A percentile compares a stretch with the other conserved stretches of the same genome.
Conservation (phyloP, 176 grass and related monocot genomes). For the Eragrostis nindensis region DNA sequence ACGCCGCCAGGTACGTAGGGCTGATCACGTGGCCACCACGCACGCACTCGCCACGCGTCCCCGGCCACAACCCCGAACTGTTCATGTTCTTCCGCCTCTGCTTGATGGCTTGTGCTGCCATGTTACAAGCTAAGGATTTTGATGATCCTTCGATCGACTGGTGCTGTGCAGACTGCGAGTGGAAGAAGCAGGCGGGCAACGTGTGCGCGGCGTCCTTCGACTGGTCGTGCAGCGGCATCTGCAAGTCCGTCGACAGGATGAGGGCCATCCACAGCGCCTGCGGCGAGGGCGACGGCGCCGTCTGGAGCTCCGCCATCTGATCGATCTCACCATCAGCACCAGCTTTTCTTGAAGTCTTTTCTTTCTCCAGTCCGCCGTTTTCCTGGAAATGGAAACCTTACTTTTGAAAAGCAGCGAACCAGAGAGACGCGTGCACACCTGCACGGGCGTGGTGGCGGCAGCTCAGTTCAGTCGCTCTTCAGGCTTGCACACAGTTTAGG, state of each 20-base stretch:
- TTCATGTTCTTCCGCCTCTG: neutral
- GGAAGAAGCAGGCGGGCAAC: slow-evolving; percentile 61
- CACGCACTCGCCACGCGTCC: neutral
- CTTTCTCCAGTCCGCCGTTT: neutral
- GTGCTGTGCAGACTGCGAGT: slow-evolving; percentile 51
- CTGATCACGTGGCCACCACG: too few relatives aligned
- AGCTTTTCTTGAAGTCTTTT: neutral
- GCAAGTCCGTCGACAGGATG: slow-evolving; percentile 66
- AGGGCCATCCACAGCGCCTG: slow-evolving; percentile 60
- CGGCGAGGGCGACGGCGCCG: slow-evolving; percentile 52
- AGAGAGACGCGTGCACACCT: neutral
- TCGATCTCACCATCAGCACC: neutral
- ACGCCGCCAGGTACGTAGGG: slow-evolving; percentile 56
- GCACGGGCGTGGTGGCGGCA: neutral
- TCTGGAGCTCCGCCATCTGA: slow-evolving; percentile 44
- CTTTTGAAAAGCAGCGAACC: neutral
- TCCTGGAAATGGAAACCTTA: neutral
- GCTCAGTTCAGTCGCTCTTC: neutral
- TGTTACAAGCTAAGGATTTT: too few relatives aligned
- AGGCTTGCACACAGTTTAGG: too few relatives aligned
- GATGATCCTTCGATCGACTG: too few relatives aligned
- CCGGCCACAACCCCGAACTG: too few relatives aligned
- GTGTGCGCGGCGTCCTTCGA: slow-evolving; percentile 66
- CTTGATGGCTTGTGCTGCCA: too few relatives aligned
- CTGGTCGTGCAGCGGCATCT: slow-evolving; percentile 64